A percentile compares a stretch with the other conserved stretches of the same genome.
Evolutionary conservation across 2,329 filamentous ascomycete genomes (phyloP).

Genomic region (Calonectria naviculata): DNA sequence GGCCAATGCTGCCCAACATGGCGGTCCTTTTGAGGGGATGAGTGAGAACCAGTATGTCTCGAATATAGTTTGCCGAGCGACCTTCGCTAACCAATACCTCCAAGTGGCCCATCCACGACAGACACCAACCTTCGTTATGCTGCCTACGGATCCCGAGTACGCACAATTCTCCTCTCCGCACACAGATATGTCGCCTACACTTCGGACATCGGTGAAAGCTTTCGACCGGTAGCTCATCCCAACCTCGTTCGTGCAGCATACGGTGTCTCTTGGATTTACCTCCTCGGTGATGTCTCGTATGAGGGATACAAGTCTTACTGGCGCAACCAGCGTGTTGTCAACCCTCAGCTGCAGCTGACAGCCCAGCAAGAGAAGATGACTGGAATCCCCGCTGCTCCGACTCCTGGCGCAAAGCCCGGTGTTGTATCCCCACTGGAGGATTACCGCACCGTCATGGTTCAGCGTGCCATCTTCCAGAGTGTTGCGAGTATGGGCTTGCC

Average conservation of each 20-base stretch:
- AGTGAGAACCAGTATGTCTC: conserved; percentile 80
- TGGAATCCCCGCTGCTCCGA: conserved; percentile 52
- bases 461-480: conserved; percentile 90
- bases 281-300: conserved; percentile 88
- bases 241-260: conserved; percentile 85
- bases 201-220: conserved; percentile 95
- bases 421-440: conserved; percentile 82
- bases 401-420: conserved; percentile 48
- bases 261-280: conserved; percentile 91
- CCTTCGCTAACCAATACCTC: conserved; percentile 19
- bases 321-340: conserved; percentile 80
- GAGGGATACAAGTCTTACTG: conserved; percentile 97
- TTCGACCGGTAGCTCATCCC: conserved; percentile 91
- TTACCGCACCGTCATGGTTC: conserved; percentile 89
- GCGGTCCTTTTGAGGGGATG: conserved; percentile 82
- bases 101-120: conserved; percentile 75
- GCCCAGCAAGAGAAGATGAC: conserved; percentile 60
- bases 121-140: conserved; percentile 91
- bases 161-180: conserved; percentile 88
- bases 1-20: conserved; percentile 69
- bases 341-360: conserved; percentile 72
- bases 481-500: conserved; percentile 94
- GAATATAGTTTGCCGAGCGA: conserved; percentile 17
- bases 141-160: conserved; percentile 86
- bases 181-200: conserved; percentile 98